Evolutionary conservation across 1,284 basidiomycete species (phyloP).

Genomic region (Puccinia horiana): DNA sequence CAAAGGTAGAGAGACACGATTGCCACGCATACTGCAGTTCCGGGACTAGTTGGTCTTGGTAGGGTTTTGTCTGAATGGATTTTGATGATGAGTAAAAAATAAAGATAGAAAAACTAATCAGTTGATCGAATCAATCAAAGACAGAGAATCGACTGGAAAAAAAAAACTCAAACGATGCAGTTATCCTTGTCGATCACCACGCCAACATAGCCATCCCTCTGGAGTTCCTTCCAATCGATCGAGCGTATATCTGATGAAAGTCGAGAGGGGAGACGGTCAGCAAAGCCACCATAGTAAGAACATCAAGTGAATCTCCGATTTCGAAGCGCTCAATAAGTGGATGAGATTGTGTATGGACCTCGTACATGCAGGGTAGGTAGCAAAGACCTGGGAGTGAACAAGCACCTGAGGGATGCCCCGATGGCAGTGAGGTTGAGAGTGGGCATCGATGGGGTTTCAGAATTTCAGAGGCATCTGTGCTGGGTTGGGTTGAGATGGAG

Average conservation of each 20-base stretch:
- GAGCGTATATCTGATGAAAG: constrained; percentile 25
- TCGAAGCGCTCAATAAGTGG: background rate
- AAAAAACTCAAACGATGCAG: constrained; percentile 17
- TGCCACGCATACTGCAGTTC: constrained; percentile 30
- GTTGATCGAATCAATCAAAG: background rate
- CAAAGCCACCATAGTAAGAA: background rate
- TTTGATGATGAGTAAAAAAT: too few relatives aligned
- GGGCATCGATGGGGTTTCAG: background rate
- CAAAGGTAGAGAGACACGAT: constrained; percentile 31
- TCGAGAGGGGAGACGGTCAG: background rate
- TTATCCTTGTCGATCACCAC: constrained; percentile 44
- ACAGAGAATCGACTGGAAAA: background rate
- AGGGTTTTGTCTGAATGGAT: constrained; percentile 17
- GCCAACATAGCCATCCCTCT: constrained; percentile 13
- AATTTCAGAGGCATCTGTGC: background rate
- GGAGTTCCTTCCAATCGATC: constrained; percentile 31
- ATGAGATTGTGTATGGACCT: constrained; percentile 13
- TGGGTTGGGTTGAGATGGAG: background rate
- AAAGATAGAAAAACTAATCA: background rate
- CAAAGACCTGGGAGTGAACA: background rate
- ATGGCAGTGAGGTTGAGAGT: constrained; percentile 26
- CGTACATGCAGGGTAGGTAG: constrained; percentile 23
- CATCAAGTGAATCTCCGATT: background rate
- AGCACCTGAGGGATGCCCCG: background rate
- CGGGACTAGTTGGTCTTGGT: constrained; percentile 24